phyloP scores from a whole-genome alignment of 805 yeast genomes.

The Saccharomycopsis fermentans region DNA sequence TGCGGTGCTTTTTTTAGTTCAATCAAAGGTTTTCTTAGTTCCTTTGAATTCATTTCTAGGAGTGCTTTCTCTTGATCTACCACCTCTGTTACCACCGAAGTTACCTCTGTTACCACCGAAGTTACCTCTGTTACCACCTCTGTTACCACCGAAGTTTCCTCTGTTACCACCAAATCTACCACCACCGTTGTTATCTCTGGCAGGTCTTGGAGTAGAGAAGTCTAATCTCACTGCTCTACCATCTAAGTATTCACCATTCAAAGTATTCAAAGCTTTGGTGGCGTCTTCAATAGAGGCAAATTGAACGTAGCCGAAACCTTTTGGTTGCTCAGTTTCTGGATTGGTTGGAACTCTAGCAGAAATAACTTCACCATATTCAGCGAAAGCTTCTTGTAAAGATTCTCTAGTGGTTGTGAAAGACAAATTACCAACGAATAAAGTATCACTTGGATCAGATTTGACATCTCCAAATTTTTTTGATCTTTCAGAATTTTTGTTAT shows the following conservation, averaged over 20 bases:
- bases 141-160: slow-evolving; percentile 28
- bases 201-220: slow-evolving; percentile 82
- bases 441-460: slow-evolving; percentile 88
- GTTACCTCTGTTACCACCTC: slow-evolving; percentile 26
- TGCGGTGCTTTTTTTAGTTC: slow-evolving; percentile 19
- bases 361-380: slow-evolving; percentile 69
- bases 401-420: slow-evolving; percentile 87
- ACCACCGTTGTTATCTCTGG: slow-evolving; percentile 25
- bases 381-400: slow-evolving; percentile 59
- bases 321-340: slow-evolving; percentile 97
- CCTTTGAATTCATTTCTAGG: slow-evolving; percentile 64
- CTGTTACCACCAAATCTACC: slow-evolving; percentile 38
- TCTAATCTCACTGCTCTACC: slow-evolving; percentile 94
- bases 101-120: slow-evolving; percentile 26
- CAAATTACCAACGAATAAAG: slow-evolving; percentile 91
- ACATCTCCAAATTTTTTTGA: slow-evolving; percentile 86
- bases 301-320: slow-evolving; percentile 98
- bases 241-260: slow-evolving; percentile 81
- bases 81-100: slow-evolving; percentile 27
- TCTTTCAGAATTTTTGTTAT: slow-evolving; percentile 55
- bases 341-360: slow-evolving; percentile 95
- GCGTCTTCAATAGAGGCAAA: slow-evolving; percentile 83
- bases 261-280: slow-evolving; percentile 71
- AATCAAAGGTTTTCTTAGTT: slow-evolving; percentile 73
- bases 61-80: slow-evolving; percentile 43